Evolutionary conservation across 768 basidiomycete genomes (phyloP).

Genomic region (Porpolomopsis calyptriformis): DNA sequence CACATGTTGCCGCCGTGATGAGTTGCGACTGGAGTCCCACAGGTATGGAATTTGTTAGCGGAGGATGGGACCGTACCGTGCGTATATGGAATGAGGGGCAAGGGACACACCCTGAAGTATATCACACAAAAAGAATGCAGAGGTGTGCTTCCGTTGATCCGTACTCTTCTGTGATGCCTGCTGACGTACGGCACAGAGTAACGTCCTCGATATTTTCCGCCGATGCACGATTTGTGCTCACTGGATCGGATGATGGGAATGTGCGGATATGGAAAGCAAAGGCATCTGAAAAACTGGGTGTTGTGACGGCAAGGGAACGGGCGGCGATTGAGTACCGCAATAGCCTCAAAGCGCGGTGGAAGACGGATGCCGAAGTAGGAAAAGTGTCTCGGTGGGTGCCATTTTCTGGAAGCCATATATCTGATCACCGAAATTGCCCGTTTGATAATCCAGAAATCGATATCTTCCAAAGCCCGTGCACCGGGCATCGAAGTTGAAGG

Average conservation of each 20-base stretch:
- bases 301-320: slow-evolving; percentile 81
- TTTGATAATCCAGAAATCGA: slow-evolving; percentile 42
- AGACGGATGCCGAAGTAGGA: slow-evolving; percentile 69
- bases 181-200: slow-evolving; percentile 41
- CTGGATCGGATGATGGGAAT: slow-evolving; percentile 92
- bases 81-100: slow-evolving; percentile 85
- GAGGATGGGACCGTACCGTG: slow-evolving; percentile 92
- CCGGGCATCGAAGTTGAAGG: slow-evolving; percentile 77
- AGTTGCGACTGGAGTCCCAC: slow-evolving; percentile 97
- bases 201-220: slow-evolving; percentile 81
- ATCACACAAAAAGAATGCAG: slow-evolving; percentile 99
- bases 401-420: slow-evolving; percentile 1
- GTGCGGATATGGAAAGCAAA: slow-evolving; percentile 93
- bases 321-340: slow-evolving; percentile 90
- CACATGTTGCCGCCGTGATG: slow-evolving; percentile 94
- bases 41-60: slow-evolving; percentile 89
- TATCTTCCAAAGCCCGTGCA: slow-evolving; percentile 89
- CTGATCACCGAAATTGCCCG: background rate
- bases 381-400: slow-evolving; percentile 63
- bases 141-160: slow-evolving; percentile 37
- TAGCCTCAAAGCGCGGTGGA: slow-evolving; percentile 82
- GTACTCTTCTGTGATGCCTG: background rate
- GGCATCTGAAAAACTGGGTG: slow-evolving; percentile 84
- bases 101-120: slow-evolving; percentile 77
- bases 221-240: slow-evolving; percentile 83